A percentile compares a stretch with the other conserved stretches of the same genome.
phyloP scores from a whole-genome alignment of 257 asterid genomes.

The Leonotis leonurus region DNA sequence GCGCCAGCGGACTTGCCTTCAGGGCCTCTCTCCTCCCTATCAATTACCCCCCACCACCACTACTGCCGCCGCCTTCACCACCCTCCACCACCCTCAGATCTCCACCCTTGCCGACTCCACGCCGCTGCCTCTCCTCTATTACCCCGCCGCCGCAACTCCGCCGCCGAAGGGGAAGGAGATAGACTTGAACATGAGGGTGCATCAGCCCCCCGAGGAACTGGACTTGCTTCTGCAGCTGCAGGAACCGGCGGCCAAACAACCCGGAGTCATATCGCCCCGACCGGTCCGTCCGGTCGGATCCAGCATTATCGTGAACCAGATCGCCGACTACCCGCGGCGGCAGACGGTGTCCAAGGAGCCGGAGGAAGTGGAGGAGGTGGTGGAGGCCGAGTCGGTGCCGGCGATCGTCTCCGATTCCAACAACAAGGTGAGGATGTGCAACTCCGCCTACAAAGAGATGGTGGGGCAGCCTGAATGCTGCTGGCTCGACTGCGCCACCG shows the following conservation, averaged over 20 bases:
- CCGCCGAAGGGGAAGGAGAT: conserved; percentile 23
- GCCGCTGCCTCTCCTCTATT: conserved; percentile 37
- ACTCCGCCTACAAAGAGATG: conserved; percentile 80
- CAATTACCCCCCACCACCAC: conserved; percentile 28
- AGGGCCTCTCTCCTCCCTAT: conserved; percentile 28
- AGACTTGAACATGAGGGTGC: conserved; percentile 44
- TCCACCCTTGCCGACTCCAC: conserved; percentile 39
- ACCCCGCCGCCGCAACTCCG: not conserved
- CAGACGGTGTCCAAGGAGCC: not conserved
- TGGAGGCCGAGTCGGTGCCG: conserved; percentile 61
- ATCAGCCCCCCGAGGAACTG: conserved; percentile 36
- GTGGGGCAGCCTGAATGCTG: conserved; percentile 91
- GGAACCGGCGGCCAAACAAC: conserved; percentile 26
- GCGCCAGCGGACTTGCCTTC: conserved; percentile 38
- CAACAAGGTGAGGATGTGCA: conserved; percentile 63
- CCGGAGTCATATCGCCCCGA: conserved; percentile 50
- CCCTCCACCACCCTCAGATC: conserved; percentile 34
- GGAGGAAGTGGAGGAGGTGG: conserved; percentile 59
- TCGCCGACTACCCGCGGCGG: conserved; percentile 13
- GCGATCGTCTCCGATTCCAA: conserved; percentile 58
- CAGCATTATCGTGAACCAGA: conserved; percentile 29
- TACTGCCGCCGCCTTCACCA: conserved; percentile 19
- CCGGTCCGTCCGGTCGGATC: conserved; percentile 77
- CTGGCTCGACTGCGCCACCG: conserved; percentile 59
- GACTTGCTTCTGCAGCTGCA: conserved; percentile 40